These are phyloP conservation scores for Akanthomyces lecanii DNA, from an alignment of 2,329 filamentous ascomycete genomes.

Conservation along the genomic window DNA sequence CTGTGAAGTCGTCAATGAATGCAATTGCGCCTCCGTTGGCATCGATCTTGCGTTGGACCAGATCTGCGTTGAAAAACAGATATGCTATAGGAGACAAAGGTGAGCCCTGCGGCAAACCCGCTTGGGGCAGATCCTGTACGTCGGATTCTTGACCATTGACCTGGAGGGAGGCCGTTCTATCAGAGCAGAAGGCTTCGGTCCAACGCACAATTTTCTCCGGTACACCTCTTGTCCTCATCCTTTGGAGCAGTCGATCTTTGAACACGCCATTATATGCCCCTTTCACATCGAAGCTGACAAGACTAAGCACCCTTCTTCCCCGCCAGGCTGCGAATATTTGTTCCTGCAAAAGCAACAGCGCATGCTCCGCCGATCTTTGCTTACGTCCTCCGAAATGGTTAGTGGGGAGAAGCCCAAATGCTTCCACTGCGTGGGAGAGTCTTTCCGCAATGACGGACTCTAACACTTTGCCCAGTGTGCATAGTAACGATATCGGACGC, in stretches of 20 bases:
- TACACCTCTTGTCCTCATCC: slow-evolving; percentile 23
- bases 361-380: slow-evolving; percentile 19
- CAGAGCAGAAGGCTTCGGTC: slow-evolving; percentile 26
- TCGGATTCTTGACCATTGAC: slow-evolving; percentile 23
- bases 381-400: slow-evolving; percentile 19
- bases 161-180: slow-evolving; percentile 22
- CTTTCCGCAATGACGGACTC: background rate
- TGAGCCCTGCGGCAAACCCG: slow-evolving; percentile 30
- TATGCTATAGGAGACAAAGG: slow-evolving; percentile 36
- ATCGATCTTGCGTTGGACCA: slow-evolving; percentile 28
- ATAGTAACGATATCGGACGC: background rate
- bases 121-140: slow-evolving; percentile 19
- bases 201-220: slow-evolving; percentile 19
- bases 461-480: background rate
- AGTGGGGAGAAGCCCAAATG: slow-evolving; percentile 15
- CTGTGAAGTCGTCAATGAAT: slow-evolving; percentile 20
- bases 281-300: slow-evolving; percentile 38
- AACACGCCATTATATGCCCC: slow-evolving; percentile 39
- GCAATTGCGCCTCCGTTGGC: slow-evolving; percentile 13
- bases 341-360: slow-evolving; percentile 15
- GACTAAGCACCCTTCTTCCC: slow-evolving; percentile 25
- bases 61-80: slow-evolving; percentile 34
- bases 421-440: background rate
- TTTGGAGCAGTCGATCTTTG: too few relatives aligned
- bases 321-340: slow-evolving; percentile 17